phyloP scores from a whole-genome alignment of 352 stramenopile species.

The Blastocystis sp. region DNA sequence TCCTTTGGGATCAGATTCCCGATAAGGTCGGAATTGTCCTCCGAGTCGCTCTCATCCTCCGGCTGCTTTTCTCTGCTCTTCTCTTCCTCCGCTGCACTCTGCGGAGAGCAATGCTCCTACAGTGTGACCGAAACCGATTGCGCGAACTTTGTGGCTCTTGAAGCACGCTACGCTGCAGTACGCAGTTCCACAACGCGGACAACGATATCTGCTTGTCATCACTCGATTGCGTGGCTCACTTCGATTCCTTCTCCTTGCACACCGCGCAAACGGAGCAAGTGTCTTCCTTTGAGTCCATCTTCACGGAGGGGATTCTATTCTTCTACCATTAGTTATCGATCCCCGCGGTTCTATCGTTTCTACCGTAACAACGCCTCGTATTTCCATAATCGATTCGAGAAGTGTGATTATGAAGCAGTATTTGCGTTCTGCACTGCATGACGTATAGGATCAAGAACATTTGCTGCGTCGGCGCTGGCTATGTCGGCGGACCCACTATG shows the following conservation, averaged over 20 bases:
- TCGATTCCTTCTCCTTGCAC: constrained; percentile 20
- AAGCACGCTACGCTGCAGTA: constrained; percentile 64
- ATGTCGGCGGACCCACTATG: constrained; percentile 99
- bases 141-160: constrained; percentile 47
- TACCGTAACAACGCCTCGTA: background rate
- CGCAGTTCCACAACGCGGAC: background rate
- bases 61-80: background rate
- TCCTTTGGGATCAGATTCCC: constrained; percentile 29
- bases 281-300: background rate
- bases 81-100: too few relatives aligned
- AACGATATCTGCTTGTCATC: constrained; percentile 34
- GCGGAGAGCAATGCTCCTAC: constrained; percentile 9
- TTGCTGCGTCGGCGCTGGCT: constrained; percentile 91
- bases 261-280: background rate
- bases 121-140: background rate
- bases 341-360: background rate
- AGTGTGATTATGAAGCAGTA: background rate
- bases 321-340: background rate
- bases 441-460: background rate
- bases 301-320: background rate
- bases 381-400: background rate
- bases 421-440: background rate
- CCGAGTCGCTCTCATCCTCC: background rate
- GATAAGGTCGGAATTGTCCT: background rate
- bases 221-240: background rate